These are phyloP conservation scores for Neoconidiobolus thromboides DNA, from an alignment of 371 early-diverging fungal genomes.

Conservation along the genomic window DNA sequence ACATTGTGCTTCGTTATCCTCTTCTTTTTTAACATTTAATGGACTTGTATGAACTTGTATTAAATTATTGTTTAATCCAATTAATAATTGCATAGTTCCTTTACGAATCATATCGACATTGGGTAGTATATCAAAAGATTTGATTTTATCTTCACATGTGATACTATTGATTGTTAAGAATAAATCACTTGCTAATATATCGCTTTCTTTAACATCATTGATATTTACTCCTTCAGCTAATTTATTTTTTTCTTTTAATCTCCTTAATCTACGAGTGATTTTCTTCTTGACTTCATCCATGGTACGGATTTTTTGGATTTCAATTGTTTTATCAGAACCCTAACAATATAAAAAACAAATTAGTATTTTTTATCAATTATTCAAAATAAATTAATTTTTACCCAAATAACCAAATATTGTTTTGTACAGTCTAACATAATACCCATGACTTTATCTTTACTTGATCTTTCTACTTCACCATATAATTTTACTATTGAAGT, in stretches of 20 bases:
- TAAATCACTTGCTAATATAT: too few relatives aligned
- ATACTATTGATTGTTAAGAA: too few relatives aligned
- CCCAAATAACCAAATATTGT: too few relatives aligned
- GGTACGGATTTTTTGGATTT: conserved; percentile 57
- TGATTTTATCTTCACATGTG: too few relatives aligned
- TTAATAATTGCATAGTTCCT: conserved; percentile 30
- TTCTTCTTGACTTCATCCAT: conserved; percentile 62
- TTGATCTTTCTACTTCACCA: not conserved
- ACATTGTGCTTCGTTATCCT: conserved; percentile 26
- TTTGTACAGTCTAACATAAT: too few relatives aligned
- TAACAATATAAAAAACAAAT: conserved; percentile 44
- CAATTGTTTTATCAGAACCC: conserved; percentile 58
- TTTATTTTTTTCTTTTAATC: conserved; percentile 51
- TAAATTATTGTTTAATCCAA: conserved; percentile 47
- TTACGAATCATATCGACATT: conserved; percentile 53
- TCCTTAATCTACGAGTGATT: conserved; percentile 56
- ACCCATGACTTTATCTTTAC: conserved; percentile 1
- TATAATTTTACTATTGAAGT: too few relatives aligned
- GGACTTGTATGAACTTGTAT: conserved; percentile 32
- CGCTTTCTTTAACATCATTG: too few relatives aligned
- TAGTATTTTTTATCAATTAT: too few relatives aligned
- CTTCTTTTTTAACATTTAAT: conserved; percentile 17
- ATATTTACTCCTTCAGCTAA: not conserved
- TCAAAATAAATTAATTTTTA: too few relatives aligned
- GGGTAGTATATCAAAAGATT: conserved; percentile 7